phyloP scores from a whole-genome alignment of 176 grass and related monocot genomes.

The Dactylis glomerata region DNA sequence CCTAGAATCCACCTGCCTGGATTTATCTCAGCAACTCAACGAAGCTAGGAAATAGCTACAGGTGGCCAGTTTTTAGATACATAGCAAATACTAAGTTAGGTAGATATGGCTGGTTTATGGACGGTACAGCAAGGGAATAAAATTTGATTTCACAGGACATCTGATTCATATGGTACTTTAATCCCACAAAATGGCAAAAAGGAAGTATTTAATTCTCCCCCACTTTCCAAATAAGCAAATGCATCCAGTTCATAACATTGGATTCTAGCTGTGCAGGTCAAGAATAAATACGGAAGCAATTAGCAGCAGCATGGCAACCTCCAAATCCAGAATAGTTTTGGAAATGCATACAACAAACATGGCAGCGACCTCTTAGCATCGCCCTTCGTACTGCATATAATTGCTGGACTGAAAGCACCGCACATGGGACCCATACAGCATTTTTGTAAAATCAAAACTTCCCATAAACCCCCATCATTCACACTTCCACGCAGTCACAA shows the following conservation, averaged over 20 bases:
- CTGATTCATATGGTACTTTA: background rate
- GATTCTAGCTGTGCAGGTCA: background rate
- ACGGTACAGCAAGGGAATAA: background rate
- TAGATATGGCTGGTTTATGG: background rate
- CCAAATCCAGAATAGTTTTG: background rate
- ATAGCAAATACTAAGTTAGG: background rate
- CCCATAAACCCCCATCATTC: background rate
- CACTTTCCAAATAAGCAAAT: background rate
- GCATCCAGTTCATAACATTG: background rate
- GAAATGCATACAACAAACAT: background rate
- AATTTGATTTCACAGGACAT: background rate
- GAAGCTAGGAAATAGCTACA: background rate
- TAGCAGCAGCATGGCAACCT: background rate
- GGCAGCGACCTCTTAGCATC: background rate
- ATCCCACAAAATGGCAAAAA: background rate
- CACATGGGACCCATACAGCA: background rate
- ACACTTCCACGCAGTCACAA: background rate
- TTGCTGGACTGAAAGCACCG: background rate
- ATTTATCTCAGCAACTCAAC: background rate
- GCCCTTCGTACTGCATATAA: background rate
- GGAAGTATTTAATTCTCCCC: background rate
- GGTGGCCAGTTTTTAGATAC: background rate
- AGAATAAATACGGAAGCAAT: background rate
- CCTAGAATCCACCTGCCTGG: background rate
- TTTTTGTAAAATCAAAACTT: background rate